Base-by-base conservation (phyloP, 805 yeast species). In the Torulaspora indica region DNA sequence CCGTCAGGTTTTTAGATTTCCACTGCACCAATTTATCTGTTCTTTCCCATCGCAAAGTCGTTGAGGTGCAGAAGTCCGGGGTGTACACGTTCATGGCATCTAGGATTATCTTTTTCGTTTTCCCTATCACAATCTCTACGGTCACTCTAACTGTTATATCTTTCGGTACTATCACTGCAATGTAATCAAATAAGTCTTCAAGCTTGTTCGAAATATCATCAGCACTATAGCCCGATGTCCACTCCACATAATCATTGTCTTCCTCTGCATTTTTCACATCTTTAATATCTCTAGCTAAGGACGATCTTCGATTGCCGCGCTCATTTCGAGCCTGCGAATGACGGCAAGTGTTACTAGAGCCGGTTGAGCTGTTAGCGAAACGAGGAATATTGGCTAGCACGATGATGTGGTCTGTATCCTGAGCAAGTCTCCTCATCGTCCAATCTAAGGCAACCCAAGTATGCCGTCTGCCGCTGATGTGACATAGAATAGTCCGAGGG, bases 401-500 rank as follows among this genome's bases (percentile, higher is more conserved):
- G 3, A 85, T 76, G 9, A 85, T 63, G 10, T 79, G 73, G 61
- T 85, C 95, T 7, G 88, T 86, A 53, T 79, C 69, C 52, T 76
- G 78, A 3, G 82, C 62, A 9, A 82, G 64, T 33, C 71, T 66
- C 37, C 70, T 70, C 42, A 84, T 63, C 5, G 78, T 68, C 81
- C 85, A 85, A 60, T 85, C 95, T 22, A 85, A 62, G 1, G 88
- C 80, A 8, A 83, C 87, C 95, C 95, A 85, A 0, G 93, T 82
- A 66, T 85, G 91, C 43, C 69, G 72, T 47, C 91, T 68, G 2
- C 88, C 95, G 52, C 81, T 72, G 24, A 85, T 69, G 57, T 83
- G 83, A 23, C 82, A 79, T 58, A 85, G 57, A 4, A 84, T 69
- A 1, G 74, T 73, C 54, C 89, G 69, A 30, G 67, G 64, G 4